phyloP scores from a whole-genome alignment of 75 land plant genomes.

The Ceratopteris richardii region DNA sequence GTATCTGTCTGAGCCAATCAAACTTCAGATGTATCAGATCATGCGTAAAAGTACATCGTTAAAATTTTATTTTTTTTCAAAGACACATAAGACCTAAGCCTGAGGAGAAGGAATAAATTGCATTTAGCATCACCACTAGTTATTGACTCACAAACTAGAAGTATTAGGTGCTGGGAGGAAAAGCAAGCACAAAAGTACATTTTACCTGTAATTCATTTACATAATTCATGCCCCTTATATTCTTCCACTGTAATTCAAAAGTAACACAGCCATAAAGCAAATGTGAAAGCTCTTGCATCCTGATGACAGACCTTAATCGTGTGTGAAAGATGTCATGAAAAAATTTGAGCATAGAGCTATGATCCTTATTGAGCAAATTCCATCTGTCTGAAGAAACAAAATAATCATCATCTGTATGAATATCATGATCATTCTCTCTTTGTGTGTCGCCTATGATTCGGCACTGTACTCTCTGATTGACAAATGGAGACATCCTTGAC shows the following conservation, averaged over 20 bases:
- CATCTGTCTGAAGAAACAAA: not conserved
- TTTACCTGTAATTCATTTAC: constrained; percentile 77
- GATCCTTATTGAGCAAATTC: constrained; percentile 6
- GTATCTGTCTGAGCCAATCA: constrained; percentile 67
- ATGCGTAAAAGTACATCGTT: no score
- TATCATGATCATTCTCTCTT: constrained; percentile 4
- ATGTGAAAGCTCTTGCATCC: constrained; percentile 47
- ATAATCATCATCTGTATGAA: constrained; percentile 5
- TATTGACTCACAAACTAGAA: no score
- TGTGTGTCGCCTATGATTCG: constrained; percentile 2
- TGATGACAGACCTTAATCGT: constrained; percentile 37
- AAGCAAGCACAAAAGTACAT: not conserved
- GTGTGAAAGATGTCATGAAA: constrained; percentile 40
- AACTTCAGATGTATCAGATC: no score
- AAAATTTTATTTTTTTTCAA: no score
- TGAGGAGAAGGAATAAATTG: no score
- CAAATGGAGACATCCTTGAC: constrained; percentile 94
- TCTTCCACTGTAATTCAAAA: constrained; percentile 67
- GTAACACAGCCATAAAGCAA: constrained; percentile 70
- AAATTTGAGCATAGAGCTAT: constrained; percentile 6
- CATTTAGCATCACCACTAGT: no score
- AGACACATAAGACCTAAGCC: no score
- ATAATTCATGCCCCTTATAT: constrained; percentile 78
- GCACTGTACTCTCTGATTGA: constrained; percentile 43
- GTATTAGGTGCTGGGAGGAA: no score